Evolutionary conservation across 495 filamentous ascomycete genomes (phyloP), one percentile per base, ranked within the genome.

Genomic region (Neurospora sp.): DNA sequence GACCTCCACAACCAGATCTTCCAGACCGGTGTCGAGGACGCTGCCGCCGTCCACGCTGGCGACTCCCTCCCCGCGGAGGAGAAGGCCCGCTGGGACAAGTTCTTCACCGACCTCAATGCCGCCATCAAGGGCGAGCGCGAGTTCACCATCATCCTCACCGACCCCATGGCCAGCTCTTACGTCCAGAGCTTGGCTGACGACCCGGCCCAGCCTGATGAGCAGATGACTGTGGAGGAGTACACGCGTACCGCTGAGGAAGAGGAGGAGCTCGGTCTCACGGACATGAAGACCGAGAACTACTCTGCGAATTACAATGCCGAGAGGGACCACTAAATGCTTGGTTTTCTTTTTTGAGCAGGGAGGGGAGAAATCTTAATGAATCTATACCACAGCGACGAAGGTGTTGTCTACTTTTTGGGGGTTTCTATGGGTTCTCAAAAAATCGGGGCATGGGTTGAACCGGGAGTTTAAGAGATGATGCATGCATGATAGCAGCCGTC

Each of bases 251-350:
- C 90, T 0, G 91, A 97, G 81, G 96, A 98, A 80, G 91, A 96
- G 80, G 96, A 98, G 76, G 91, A 97, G 41, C 84, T 99, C 27
- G 96, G 96, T 0, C 83, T 98, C 75, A 88, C 81, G 48, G 95
- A 98, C 78, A 98, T 99, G 90, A 96, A 94, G 86, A 91, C 90
- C 0, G 93, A 97, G 79, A 90, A 89, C 0, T 98, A 98, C 83
- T 93, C 91, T 78, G 84, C 88, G 62, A 88, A 82, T 40, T 73
- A 71, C 18, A 14, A 16, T 5, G 42, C 16, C 6, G 7, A 66
- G 27, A 31, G 7, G 27, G 14, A 4, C 54, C 27, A 59, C 5
- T 27, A 14, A 27, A 14, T 27, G 11, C 11, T 54, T 54, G 46
- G 20, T 23, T 2, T 3, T 14, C 2, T 7, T 27, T 12, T 12